Conservation (phyloP, 2,329 filamentous ascomycete species). For the Aureobasidium sp. region DNA sequence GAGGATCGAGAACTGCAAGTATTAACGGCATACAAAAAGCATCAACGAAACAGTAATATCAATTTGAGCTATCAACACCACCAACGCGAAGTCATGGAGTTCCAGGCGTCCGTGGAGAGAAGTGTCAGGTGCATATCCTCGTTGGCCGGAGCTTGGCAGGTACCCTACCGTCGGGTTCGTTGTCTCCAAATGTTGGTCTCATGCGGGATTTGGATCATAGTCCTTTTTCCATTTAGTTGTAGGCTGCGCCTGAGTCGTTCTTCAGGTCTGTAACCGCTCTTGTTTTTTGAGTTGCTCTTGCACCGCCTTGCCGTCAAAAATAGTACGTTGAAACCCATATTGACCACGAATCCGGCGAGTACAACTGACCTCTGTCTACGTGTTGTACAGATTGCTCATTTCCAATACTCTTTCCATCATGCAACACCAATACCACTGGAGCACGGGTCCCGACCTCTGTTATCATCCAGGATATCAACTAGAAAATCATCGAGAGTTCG, state of each 20-base stretch:
- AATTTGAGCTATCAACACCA: not conserved
- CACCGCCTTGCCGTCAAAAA: not conserved
- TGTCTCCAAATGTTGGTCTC: not conserved
- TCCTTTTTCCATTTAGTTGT: not conserved
- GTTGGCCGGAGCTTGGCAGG: not conserved
- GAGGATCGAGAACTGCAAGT: constrained; percentile 6
- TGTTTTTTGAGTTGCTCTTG: not conserved
- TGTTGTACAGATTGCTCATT: not conserved
- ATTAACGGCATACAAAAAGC: constrained; percentile 2
- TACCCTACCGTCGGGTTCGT: not conserved
- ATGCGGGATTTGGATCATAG: not conserved
- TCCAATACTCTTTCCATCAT: not conserved
- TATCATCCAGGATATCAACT: not conserved
- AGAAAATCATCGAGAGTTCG: not conserved
- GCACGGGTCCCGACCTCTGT: not conserved
- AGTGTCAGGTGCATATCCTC: constrained; percentile 1
- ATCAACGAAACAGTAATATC: not conserved
- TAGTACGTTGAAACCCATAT: not conserved
- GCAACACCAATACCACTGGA: not conserved
- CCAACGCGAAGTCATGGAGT: not conserved
- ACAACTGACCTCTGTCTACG: not conserved
- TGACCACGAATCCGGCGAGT: not conserved
- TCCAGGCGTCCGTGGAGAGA: not conserved
- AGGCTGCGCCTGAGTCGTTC: not conserved
- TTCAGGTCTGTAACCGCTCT: not conserved